Conservation (phyloP, 371 early-diverging fungal species). For the Mucor velutinosus region DNA sequence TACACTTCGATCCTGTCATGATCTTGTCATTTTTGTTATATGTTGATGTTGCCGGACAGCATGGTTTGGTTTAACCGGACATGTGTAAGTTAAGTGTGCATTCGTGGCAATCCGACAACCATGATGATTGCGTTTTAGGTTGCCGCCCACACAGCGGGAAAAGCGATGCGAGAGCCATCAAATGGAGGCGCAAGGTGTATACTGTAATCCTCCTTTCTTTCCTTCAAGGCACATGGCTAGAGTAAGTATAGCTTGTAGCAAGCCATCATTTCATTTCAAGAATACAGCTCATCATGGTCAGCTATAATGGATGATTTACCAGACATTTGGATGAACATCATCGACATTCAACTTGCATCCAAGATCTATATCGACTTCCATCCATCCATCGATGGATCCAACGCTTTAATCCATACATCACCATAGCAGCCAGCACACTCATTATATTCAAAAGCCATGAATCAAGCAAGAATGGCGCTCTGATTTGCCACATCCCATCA, state of each 20-base stretch:
- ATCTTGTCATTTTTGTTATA: background rate
- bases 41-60: background rate
- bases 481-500: background rate
- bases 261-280: conserved; percentile 1
- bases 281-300: background rate
- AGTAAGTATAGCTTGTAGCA: conserved; percentile 17
- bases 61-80: background rate
- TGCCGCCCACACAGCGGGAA: background rate
- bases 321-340: background rate
- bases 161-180: background rate
- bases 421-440: background rate
- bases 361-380: background rate
- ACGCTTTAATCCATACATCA: background rate
- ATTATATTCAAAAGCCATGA: background rate
- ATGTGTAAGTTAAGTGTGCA: background rate
- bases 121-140: background rate
- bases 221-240: conserved; percentile 28
- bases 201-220: conserved; percentile 24
- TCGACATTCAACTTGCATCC: background rate
- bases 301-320: background rate
- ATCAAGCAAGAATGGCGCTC: background rate
- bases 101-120: background rate
- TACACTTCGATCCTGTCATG: background rate
- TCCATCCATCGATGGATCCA: background rate
- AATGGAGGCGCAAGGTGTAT: conserved; percentile 15